Base-by-base conservation (phyloP, 441 rosid species). In the Raphanus hybrid region DNA sequence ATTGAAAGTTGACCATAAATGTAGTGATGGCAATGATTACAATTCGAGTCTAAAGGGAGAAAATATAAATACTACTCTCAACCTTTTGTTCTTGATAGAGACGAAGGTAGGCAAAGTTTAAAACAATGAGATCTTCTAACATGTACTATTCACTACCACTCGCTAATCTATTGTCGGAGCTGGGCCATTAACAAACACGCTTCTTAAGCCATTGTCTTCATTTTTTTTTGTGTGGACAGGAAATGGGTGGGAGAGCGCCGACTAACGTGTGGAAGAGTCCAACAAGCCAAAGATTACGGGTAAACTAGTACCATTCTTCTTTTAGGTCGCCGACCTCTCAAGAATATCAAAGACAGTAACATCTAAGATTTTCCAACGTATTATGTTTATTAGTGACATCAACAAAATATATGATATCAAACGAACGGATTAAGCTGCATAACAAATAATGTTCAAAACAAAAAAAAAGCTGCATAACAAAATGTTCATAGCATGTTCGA, bases 201-300 rank as follows among this genome's bases (percentile, higher is more conserved):
- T 52, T 14, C 58, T 52, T 6, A 43, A 27, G 60, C 48, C 58
- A 27, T 45, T 63, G 62, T 27, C 16, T 62, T n/a, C n/a, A n/a
- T n/a, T n/a, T n/a, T n/a, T n/a, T n/a, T n/a, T n/a, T n/a, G 1
- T 29, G 9, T 48, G 78, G 52, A 59, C 39, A 34, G 66, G 15
- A 67, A 66, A 29, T 18, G 11, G 11, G 68, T 67, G 9, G 27
- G 67, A n/a, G 26, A 26, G 8, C 66, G 84, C 76, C 84, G 85
- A 82, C 84, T 77, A 43, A 71, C 74, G 76, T 72, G 84, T 72
- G 67, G 55, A 67, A 65, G 11, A 58, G 10, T 63, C 75, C 67
- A 75, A 78, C 70, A 68, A 23, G 55, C 41, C 60, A n/a, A 23
- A 61, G 20, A 71, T 71, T 71, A 55, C 62, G 72, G 34, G 66